A percentile compares a stretch with the other conserved stretches of the same genome.
Evolutionary conservation across 2,329 filamentous ascomycete species (phyloP).

Genomic region (Sclerotinia nivalis): DNA sequence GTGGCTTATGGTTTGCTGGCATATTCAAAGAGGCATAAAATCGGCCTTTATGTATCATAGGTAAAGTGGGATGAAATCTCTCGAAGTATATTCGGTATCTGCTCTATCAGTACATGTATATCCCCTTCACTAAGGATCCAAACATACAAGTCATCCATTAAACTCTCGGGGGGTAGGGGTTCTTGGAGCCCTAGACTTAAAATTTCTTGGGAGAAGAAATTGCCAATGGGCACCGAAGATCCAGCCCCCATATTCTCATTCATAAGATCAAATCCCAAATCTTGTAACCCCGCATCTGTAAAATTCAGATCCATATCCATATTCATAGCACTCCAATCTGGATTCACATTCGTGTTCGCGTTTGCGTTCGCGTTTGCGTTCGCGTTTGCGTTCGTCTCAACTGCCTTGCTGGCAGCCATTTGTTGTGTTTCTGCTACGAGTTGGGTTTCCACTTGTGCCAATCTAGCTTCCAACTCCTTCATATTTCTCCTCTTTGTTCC

Average conservation of each 20-base stretch:
- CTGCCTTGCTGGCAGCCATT: constrained; percentile 11
- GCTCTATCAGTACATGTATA: constrained; percentile 24
- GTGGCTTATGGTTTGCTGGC: constrained; percentile 72
- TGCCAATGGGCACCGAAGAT: constrained; percentile 37
- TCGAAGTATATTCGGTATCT: constrained; percentile 76
- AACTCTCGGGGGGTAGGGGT: constrained; percentile 72
- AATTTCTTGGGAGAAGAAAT: constrained; percentile 60
- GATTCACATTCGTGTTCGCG: not conserved
- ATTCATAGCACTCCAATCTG: constrained; percentile 33
- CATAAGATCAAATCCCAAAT: constrained; percentile 29
- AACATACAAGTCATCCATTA: constrained; percentile 76
- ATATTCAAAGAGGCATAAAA: constrained; percentile 74
- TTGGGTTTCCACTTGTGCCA: constrained; percentile 79
- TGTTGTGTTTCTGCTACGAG: constrained; percentile 49
- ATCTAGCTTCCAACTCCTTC: constrained; percentile 81
- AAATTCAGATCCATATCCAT: constrained; percentile 36
- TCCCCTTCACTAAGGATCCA: not conserved
- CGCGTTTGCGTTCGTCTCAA: constrained; percentile 5
- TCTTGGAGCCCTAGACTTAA: constrained; percentile 81
- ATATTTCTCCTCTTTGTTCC: constrained; percentile 88
- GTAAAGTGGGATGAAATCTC: constrained; percentile 68
- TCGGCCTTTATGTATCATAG: constrained; percentile 75
- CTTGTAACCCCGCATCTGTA: constrained; percentile 27
- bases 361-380: constrained; percentile 2
- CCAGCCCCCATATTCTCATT: constrained; percentile 2